Conservation (phyloP, 2,329 filamentous ascomycete genomes). For the Moelleriella libera region DNA sequence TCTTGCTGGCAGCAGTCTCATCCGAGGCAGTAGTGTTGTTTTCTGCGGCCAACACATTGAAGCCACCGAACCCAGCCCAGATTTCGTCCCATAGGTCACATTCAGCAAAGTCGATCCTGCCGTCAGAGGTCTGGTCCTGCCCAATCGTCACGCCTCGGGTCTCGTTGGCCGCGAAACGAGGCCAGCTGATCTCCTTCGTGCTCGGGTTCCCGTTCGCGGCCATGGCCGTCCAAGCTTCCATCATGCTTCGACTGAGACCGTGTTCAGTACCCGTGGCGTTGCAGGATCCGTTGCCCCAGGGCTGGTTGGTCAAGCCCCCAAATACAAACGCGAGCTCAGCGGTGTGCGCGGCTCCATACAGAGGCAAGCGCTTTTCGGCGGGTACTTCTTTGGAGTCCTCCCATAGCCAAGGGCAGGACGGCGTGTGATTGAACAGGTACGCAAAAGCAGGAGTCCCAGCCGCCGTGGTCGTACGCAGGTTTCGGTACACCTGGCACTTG, state of each 20-base stretch:
- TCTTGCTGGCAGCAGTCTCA: neutral
- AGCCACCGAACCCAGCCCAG: constrained; percentile 5
- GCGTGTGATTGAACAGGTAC: constrained; percentile 7
- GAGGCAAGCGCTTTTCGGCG: neutral
- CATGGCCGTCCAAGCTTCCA: constrained; percentile 7
- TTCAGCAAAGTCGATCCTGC: constrained; percentile 5
- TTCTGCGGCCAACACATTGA: neutral
- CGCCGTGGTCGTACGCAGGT: constrained; percentile 3
- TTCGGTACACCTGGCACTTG: constrained; percentile 5
- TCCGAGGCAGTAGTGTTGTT: neutral
- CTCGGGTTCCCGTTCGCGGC: constrained; percentile 4
- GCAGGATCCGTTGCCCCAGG: constrained; percentile 7
- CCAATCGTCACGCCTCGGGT: neutral
- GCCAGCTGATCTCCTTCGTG: constrained; percentile 5
- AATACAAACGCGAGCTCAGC: constrained; percentile 8
- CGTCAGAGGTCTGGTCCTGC: neutral
- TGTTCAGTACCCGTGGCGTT: constrained; percentile 4
- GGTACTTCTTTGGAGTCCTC: constrained; percentile 1
- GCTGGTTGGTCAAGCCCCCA: constrained; percentile 6
- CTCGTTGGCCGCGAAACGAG: constrained; percentile 1
- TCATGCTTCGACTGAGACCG: constrained; percentile 2
- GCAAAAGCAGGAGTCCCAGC: constrained; percentile 5
- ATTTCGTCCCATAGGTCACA: constrained; percentile 9
- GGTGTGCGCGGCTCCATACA: constrained; percentile 6
- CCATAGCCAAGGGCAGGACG: constrained; percentile 6